Evolutionary conservation across 2,329 filamentous ascomycete genomes (phyloP).

Genomic region (Colletotrichum liaoningense): DNA sequence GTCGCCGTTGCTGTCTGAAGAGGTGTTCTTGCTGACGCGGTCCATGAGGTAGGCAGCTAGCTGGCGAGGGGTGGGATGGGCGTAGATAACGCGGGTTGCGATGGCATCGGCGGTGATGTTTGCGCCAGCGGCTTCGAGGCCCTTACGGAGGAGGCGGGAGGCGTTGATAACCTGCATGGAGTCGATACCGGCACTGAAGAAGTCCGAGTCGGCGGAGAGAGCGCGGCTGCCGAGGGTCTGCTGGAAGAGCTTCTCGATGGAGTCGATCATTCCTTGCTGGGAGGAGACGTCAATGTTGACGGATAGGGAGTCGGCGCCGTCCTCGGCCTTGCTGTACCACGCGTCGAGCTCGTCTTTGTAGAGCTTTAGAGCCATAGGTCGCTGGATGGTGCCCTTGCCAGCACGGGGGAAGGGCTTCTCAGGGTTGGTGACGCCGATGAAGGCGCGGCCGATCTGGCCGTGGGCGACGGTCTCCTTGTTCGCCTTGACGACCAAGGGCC

Average conservation of each 20-base stretch:
- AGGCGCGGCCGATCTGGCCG: constrained; percentile 54
- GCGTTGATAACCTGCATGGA: constrained; percentile 53
- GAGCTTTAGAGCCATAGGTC: constrained; percentile 49
- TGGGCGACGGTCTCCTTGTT: constrained; percentile 54
- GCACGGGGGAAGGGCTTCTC: constrained; percentile 57
- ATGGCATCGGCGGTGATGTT: constrained; percentile 47
- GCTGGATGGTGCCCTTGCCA: constrained; percentile 59
- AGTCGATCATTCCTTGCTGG: constrained; percentile 38
- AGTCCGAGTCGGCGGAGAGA: constrained; percentile 45
- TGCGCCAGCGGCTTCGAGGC: constrained; percentile 45
- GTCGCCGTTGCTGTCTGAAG: constrained; percentile 15
- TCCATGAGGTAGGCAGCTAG: constrained; percentile 48
- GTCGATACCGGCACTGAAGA: constrained; percentile 53
- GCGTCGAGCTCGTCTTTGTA: constrained; percentile 57
- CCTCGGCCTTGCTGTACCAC: constrained; percentile 51
- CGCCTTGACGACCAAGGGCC: constrained; percentile 55
- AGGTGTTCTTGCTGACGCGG: constrained; percentile 29
- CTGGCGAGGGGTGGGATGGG: constrained; percentile 48
- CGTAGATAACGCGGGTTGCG: constrained; percentile 53
- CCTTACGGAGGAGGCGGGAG: constrained; percentile 47
- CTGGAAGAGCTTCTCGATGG: constrained; percentile 40
- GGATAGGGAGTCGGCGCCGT: constrained; percentile 53
- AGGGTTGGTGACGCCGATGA: constrained; percentile 51
- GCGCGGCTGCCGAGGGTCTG: constrained; percentile 30
- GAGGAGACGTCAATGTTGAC: constrained; percentile 51